These are phyloP conservation scores for Alternaria ventricosa DNA, from an alignment of 2,329 filamentous ascomycete species.

Conservation along the genomic window DNA sequence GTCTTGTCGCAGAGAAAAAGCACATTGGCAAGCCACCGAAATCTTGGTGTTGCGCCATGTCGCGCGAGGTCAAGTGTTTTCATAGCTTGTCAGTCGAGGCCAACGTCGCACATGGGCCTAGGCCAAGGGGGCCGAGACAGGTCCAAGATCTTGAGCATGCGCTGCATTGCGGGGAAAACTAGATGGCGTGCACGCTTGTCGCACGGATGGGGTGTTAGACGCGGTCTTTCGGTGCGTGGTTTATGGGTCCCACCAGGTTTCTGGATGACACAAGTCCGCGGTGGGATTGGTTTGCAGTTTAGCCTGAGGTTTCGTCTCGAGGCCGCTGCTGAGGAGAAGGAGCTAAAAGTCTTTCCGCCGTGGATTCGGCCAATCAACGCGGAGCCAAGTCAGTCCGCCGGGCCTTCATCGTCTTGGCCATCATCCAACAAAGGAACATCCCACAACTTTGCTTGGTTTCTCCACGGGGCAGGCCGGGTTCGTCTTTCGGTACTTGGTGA, in stretches of 20 bases:
- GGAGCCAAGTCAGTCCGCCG: slow-evolving; percentile 20
- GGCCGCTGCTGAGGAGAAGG: slow-evolving; percentile 11
- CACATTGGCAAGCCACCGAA: slow-evolving; percentile 34
- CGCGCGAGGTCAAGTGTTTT: slow-evolving; percentile 15
- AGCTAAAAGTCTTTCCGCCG: slow-evolving; percentile 2
- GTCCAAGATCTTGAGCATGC: slow-evolving; percentile 23
- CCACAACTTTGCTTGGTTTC: not conserved
- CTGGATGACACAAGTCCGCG: not conserved
- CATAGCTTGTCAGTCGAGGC: slow-evolving; percentile 8
- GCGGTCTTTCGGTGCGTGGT: slow-evolving; percentile 11
- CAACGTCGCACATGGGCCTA: slow-evolving; percentile 19
- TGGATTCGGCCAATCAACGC: slow-evolving; percentile 16
- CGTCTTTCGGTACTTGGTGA: not conserved
- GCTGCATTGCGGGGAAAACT: slow-evolving; percentile 17
- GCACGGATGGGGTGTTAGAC: slow-evolving; percentile 8
- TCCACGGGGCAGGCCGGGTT: slow-evolving; percentile 23
- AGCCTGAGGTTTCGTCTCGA: slow-evolving; percentile 24
- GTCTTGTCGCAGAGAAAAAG: slow-evolving; percentile 26
- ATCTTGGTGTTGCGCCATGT: slow-evolving; percentile 22
- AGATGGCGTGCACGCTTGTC: slow-evolving; percentile 5
- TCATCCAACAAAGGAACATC: not conserved
- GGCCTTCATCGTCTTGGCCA: slow-evolving; percentile 19
- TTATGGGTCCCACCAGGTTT: slow-evolving; percentile 5
- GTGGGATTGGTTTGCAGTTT: slow-evolving; percentile 10
- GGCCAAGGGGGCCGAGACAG: slow-evolving; percentile 29